Evolutionary conservation across 805 yeast genomes (phyloP), one percentile per base, ranked within the genome.

Genomic region (Metschnikowia anglica): DNA sequence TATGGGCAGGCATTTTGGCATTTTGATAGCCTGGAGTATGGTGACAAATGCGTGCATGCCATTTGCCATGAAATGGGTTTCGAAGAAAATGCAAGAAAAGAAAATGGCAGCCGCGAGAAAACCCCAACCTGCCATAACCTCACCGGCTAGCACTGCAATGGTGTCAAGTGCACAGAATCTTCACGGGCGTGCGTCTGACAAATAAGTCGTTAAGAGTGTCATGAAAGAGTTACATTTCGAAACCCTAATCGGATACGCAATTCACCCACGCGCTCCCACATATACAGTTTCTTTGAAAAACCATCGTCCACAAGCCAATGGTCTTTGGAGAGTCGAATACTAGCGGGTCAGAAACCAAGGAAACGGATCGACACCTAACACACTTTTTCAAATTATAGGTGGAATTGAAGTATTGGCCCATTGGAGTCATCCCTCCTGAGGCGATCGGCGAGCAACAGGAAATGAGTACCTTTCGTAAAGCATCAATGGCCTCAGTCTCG

Each of bases 221-320:
- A n/a, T n/a, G n/a, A n/a, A n/a, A n/a, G n/a, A n/a, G n/a, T n/a
- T n/a, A n/a, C n/a, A n/a, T n/a, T n/a, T n/a, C n/a, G n/a, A n/a
- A n/a, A n/a, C n/a, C n/a, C n/a, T n/a, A n/a, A n/a, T 39, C 29
- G 7, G 44, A 17, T 4, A 15, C 40, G 26, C 56, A 51, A 47
- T 74, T 74, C 2, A 79, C 80, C 91, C 91, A 85, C 3, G 81
- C 73, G 28, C 87, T 85, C 0, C 93, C 93, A 61, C 95, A 86
- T 26, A 85, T 66, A 62, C 95, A 86, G 19, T 79, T 79, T 47
- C 89, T 68, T 52, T 83, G 89, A 58, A 80, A 82, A 1, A 83
- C 81, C 65, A 79, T 68, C 0, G 84, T 75, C 85, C 88, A 76
- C 43, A 61, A 55, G 8, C 67, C 73, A 25, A 68, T 48, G 41